Percentiles rank a stretch among this genome's conserved stretches.
These are phyloP conservation scores for Taxawa tesnikishii DNA, from an alignment of 2,329 filamentous ascomycete species.

Conservation along the genomic window DNA sequence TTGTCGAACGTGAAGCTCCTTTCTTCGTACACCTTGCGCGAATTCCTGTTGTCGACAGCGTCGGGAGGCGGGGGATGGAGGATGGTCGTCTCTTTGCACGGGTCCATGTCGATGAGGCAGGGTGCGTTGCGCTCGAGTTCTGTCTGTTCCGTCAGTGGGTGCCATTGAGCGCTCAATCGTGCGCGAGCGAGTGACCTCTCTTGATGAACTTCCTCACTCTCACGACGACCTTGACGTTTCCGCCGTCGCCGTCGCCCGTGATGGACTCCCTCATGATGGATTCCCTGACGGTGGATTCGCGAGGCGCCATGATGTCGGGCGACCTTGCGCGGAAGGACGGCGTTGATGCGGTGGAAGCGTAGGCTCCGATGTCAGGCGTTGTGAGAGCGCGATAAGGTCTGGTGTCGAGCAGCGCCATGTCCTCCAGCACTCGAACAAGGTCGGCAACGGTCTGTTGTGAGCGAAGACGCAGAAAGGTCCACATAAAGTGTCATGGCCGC, in stretches of 20 bases:
- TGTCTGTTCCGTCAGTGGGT: slow-evolving; percentile 28
- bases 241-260: slow-evolving; percentile 24
- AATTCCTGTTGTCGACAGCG: slow-evolving; percentile 30
- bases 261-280: too few species aligned
- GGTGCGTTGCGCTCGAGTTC: slow-evolving; percentile 69
- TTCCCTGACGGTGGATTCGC: slow-evolving; percentile 12
- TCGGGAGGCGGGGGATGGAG: slow-evolving; percentile 51
- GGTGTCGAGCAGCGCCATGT: slow-evolving; percentile 8
- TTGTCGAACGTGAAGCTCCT: slow-evolving; percentile 94
- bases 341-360: slow-evolving; percentile 13
- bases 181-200: slow-evolving; percentile 23
- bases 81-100: slow-evolving; percentile 70
- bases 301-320: too few species aligned
- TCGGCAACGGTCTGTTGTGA: slow-evolving; percentile 3
- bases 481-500: background rate
- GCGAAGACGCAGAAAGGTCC: background rate
- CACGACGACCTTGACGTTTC: slow-evolving; percentile 40
- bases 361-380: slow-evolving; percentile 2
- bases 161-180: slow-evolving; percentile 6
- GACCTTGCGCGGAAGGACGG: slow-evolving; percentile 28
- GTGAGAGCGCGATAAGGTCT: slow-evolving; percentile 14
- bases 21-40: slow-evolving; percentile 68
- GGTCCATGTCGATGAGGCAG: slow-evolving; percentile 89
- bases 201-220: slow-evolving; percentile 34
- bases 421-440: slow-evolving; percentile 4